A percentile compares a stretch with the other conserved stretches of the same genome.
Evolutionary conservation across 345 rosid species (phyloP).

Genomic region (Bruguiera parviflora): DNA sequence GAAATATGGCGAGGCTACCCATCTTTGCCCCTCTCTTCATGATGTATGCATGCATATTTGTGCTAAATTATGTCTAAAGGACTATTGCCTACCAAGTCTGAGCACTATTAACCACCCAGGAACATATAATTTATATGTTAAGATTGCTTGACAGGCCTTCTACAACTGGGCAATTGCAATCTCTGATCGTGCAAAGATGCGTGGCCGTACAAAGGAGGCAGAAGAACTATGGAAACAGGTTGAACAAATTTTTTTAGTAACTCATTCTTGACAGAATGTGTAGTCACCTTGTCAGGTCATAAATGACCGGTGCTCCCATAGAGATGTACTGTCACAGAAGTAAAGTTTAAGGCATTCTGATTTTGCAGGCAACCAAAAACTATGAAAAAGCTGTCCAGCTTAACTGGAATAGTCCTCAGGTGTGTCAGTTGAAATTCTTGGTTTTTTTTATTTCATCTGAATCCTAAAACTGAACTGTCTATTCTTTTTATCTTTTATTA

Average conservation of each 20-base stretch:
- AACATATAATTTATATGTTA: no score
- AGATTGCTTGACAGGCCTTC: conserved; percentile 63
- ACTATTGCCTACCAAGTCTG: no score
- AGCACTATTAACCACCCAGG: no score
- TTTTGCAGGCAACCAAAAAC: conserved; percentile 83
- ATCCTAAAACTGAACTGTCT: conserved; percentile 1
- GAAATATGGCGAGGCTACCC: conserved; percentile 92
- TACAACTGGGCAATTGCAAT: conserved; percentile 98
- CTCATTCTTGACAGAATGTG: neutral
- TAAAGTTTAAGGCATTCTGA: conserved; percentile 3
- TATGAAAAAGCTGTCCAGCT: conserved; percentile 96
- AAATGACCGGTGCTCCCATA: neutral
- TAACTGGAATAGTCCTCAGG: conserved; percentile 99
- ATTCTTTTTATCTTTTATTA: neutral
- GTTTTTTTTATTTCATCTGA: conserved; percentile 13
- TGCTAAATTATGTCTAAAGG: no score
- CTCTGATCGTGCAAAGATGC: conserved; percentile 98
- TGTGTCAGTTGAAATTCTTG: conserved; percentile 21
- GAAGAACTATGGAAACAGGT: conserved; percentile 99
- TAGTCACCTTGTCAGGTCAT: neutral
- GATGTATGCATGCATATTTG: conserved; percentile 56
- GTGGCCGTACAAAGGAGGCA: conserved; percentile 99
- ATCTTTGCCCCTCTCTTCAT: conserved; percentile 84
- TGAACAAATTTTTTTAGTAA: neutral
- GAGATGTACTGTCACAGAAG: neutral